Percentiles rank a stretch among this genome's conserved stretches.
These are phyloP conservation scores for Trichoderma erinaceum DNA, from an alignment of 495 filamentous ascomycete genomes.

Conservation along the genomic window DNA sequence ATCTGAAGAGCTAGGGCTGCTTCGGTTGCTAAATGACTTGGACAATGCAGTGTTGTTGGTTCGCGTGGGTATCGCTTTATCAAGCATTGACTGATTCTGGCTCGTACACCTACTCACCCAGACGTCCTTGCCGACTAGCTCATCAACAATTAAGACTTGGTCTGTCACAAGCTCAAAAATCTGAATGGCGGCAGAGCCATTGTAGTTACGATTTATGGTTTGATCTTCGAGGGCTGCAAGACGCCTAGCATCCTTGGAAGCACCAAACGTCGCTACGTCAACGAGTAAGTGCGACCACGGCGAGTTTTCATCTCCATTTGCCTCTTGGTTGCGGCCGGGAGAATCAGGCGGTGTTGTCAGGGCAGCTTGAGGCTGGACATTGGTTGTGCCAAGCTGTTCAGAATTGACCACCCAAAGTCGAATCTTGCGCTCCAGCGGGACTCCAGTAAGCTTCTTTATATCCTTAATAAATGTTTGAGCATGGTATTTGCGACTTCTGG, in stretches of 20 bases:
- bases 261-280: slow-evolving; percentile 66
- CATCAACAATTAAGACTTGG: slow-evolving; percentile 71
- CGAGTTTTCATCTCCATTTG: not conserved
- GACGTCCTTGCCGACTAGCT: slow-evolving; percentile 55
- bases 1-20: slow-evolving; percentile 52
- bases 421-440: slow-evolving; percentile 65
- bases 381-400: not conserved
- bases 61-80: slow-evolving; percentile 31
- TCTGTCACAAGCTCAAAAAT: slow-evolving; percentile 60
- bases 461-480: slow-evolving; percentile 69
- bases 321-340: slow-evolving; percentile 32
- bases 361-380: not conserved
- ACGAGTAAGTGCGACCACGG: slow-evolving; percentile 62
- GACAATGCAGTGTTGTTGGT: slow-evolving; percentile 28
- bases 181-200: slow-evolving; percentile 58
- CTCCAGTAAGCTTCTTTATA: slow-evolving; percentile 57
- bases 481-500: slow-evolving; percentile 60
- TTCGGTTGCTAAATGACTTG: slow-evolving; percentile 47
- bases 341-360: slow-evolving; percentile 31
- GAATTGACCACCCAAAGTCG: slow-evolving; percentile 53
- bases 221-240: slow-evolving; percentile 53
- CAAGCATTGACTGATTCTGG: slow-evolving; percentile 29
- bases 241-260: not conserved
- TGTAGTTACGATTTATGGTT: slow-evolving; percentile 70
- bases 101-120: slow-evolving; percentile 56